Conservation (phyloP, 257 asterid genomes). For the Solanum pinnatisectum region DNA sequence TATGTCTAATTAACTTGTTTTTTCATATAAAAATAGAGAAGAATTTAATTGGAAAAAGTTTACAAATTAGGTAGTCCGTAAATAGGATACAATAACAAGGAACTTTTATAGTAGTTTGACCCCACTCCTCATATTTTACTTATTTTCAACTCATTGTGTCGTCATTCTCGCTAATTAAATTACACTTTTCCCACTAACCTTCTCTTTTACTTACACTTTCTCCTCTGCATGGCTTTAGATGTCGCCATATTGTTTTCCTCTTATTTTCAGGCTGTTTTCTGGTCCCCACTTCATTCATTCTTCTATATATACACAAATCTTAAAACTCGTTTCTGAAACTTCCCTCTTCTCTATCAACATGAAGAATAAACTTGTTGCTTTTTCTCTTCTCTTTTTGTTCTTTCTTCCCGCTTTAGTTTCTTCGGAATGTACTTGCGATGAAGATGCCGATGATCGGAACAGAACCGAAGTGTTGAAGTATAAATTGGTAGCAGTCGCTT, state of each 20-base stretch:
- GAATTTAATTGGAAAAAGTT: neutral
- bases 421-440: conserved; percentile 1
- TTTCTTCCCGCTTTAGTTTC: neutral
- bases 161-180: neutral
- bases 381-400: neutral
- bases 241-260: neutral
- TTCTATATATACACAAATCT: neutral
- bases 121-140: neutral
- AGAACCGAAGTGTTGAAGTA: conserved; percentile 3
- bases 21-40: neutral
- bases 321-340: neutral
- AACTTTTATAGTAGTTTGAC: neutral
- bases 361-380: neutral
- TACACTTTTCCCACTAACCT: neutral
- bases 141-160: neutral
- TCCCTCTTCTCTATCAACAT: neutral
- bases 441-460: neutral
- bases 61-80: neutral
- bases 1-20: too few species aligned
- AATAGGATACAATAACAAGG: neutral
- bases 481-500: conserved; percentile 6
- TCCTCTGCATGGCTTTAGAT: neutral
- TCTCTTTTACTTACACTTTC: neutral
- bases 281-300: neutral
- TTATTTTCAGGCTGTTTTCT: neutral